Evolutionary conservation across 768 basidiomycete species (phyloP).

Genomic region (Leccinum obscurum): DNA sequence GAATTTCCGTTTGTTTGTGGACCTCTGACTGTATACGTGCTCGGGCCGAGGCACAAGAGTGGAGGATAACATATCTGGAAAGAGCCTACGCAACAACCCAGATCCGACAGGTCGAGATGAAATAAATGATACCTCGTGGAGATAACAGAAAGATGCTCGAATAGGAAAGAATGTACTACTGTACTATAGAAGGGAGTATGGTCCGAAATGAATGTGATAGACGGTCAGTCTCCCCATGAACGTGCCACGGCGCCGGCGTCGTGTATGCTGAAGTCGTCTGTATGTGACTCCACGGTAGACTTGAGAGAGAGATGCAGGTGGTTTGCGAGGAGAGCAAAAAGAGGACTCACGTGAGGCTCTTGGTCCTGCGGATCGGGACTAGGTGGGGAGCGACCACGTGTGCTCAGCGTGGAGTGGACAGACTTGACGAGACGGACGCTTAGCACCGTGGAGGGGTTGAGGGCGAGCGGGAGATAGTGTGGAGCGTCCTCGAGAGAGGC

Average conservation of each 20-base stretch:
- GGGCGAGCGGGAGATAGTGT: slow-evolving; percentile 10
- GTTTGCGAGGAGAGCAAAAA: neutral
- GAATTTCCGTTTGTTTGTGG: slow-evolving; percentile 22
- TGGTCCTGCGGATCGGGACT: slow-evolving; percentile 6
- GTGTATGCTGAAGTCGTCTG: slow-evolving; percentile 30
- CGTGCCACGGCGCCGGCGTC: slow-evolving; percentile 37
- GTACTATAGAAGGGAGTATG: slow-evolving; percentile 15
- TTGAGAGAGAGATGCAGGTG: slow-evolving; percentile 7
- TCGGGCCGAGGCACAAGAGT: slow-evolving; percentile 22
- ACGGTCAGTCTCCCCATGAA: slow-evolving; percentile 35
- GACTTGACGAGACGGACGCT: slow-evolving; percentile 29
- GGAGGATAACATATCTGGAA: slow-evolving; percentile 31
- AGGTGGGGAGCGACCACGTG: slow-evolving; percentile 21
- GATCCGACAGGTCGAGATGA: slow-evolving; percentile 30
- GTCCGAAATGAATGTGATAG: slow-evolving; percentile 35
- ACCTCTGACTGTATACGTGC: neutral
- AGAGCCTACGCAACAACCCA: slow-evolving; percentile 24
- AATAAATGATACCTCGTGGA: slow-evolving; percentile 33
- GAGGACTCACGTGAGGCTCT: slow-evolving; percentile 18
- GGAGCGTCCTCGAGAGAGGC: slow-evolving; percentile 24
- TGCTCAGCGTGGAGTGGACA: slow-evolving; percentile 3
- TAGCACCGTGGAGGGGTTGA: slow-evolving; percentile 14
- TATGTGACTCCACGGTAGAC: slow-evolving; percentile 12
- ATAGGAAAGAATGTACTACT: slow-evolving; percentile 20
- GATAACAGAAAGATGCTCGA: slow-evolving; percentile 31